Evolutionary conservation across 1,139 yeast species (phyloP).

Genomic region (Zygosaccharomyces sapae): DNA sequence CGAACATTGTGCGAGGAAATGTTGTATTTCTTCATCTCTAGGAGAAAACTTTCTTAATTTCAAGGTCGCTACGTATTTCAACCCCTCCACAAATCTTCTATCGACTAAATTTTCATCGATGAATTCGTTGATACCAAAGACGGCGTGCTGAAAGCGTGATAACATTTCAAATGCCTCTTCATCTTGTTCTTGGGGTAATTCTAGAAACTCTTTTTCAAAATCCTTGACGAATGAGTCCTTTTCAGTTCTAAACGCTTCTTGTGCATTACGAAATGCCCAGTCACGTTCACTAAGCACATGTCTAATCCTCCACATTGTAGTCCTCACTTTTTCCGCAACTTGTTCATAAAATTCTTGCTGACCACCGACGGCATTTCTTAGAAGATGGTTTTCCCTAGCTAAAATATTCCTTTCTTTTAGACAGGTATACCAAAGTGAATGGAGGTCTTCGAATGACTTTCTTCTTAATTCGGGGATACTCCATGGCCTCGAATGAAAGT

Average conservation of each 20-base stretch:
- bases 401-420: constrained; percentile 77
- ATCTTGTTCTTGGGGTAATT: constrained; percentile 54
- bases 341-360: constrained; percentile 38
- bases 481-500: constrained; percentile 75
- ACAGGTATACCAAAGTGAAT: constrained; percentile 83
- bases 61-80: constrained; percentile 61
- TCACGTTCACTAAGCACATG: constrained; percentile 87
- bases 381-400: constrained; percentile 64
- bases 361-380: constrained; percentile 42
- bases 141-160: constrained; percentile 72
- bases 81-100: constrained; percentile 62
- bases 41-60: constrained; percentile 50
- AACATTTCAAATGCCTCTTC: constrained; percentile 62
- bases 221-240: constrained; percentile 50
- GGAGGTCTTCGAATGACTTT: constrained; percentile 88
- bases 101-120: constrained; percentile 50
- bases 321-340: constrained; percentile 44
- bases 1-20: constrained; percentile 21
- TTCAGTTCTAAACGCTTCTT: constrained; percentile 43
- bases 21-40: constrained; percentile 25
- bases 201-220: constrained; percentile 56
- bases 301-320: constrained; percentile 71
- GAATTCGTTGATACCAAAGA: constrained; percentile 68
- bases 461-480: constrained; percentile 80
- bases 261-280: constrained; percentile 62